Percentiles rank a stretch among this genome's conserved stretches.
Conservation (phyloP, 148 eudicot species). For the Cornus florida region DNA sequence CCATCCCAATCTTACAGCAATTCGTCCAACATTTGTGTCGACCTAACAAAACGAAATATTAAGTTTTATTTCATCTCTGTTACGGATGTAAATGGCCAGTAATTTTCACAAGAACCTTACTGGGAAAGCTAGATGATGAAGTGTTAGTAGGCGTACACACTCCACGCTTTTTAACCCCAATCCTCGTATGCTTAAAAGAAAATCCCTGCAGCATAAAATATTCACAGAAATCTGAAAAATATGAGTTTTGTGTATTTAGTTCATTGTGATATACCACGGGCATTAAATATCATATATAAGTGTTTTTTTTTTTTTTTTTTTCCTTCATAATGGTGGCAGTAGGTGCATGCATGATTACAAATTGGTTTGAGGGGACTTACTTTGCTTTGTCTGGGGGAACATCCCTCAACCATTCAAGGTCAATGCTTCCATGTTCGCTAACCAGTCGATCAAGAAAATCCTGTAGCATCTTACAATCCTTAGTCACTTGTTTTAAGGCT, state of each 20-base stretch:
- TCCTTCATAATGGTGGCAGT: neutral
- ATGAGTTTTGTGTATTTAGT: neutral
- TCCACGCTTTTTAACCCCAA: constrained; percentile 66
- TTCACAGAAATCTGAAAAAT: neutral
- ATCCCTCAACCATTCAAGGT: constrained; percentile 63
- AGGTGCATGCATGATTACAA: neutral
- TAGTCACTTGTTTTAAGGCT: constrained; percentile 1
- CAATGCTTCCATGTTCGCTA: constrained; percentile 48
- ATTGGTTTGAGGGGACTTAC: constrained; percentile 26
- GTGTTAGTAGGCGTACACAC: constrained; percentile 57
- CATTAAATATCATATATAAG: neutral
- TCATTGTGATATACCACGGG: neutral
- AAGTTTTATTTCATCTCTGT: neutral
- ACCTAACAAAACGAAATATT: constrained; percentile 31
- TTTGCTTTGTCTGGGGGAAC: constrained; percentile 50
- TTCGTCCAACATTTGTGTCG: constrained; percentile 58
- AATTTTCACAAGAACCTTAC: constrained; percentile 29
- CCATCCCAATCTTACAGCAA: constrained; percentile 65
- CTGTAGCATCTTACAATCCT: constrained; percentile 25
- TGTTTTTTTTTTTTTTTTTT: neutral
- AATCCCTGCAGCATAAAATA: constrained; percentile 38
- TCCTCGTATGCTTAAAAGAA: constrained; percentile 51
- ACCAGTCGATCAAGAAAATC: constrained; percentile 53
- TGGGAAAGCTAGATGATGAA: constrained; percentile 62
- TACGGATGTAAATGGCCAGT: neutral